A percentile compares a stretch with the other conserved stretches of the same genome.
phyloP scores from a whole-genome alignment of 2,329 filamentous ascomycete genomes.

The Fusarium camptoceras region DNA sequence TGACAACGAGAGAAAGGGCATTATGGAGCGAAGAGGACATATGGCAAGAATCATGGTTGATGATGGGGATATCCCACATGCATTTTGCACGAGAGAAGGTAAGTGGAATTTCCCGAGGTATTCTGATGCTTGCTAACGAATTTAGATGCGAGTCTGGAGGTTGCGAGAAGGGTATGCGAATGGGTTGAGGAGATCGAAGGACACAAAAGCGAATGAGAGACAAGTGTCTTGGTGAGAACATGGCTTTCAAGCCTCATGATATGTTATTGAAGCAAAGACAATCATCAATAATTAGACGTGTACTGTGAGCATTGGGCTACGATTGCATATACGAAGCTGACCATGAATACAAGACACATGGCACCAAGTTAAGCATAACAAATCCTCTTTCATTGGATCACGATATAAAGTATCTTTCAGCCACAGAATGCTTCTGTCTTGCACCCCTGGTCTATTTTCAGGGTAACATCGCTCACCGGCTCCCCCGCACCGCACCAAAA shows the following conservation, averaged over 20 bases:
- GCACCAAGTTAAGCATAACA: constrained; percentile 23
- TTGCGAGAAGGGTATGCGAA: constrained; percentile 29
- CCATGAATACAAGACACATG: constrained; percentile 6
- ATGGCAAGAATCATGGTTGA: constrained; percentile 65
- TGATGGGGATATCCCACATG: constrained; percentile 67
- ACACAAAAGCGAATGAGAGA: constrained; percentile 1
- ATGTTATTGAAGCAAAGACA: background rate
- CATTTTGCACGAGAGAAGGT: constrained; percentile 64
- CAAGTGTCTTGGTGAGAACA: background rate
- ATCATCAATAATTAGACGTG: constrained; percentile 12
- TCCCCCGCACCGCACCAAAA: constrained; percentile 18
- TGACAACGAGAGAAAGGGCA: constrained; percentile 64
- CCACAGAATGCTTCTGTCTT: constrained; percentile 6
- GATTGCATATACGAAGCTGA: constrained; percentile 18
- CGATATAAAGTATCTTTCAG: constrained; percentile 4
- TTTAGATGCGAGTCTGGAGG: constrained; percentile 34
- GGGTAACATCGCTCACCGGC: constrained; percentile 13
- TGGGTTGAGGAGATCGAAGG: constrained; percentile 34
- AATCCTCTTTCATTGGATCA: constrained; percentile 16
- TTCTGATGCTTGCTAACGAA: constrained; percentile 9
- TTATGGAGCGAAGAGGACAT: constrained; percentile 61
- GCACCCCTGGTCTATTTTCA: constrained; percentile 2
- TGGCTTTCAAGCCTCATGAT: background rate
- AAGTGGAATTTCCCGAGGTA: constrained; percentile 21
- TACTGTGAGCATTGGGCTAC: background rate